Conservation (phyloP, 495 filamentous ascomycete genomes). For the Glarea lozoyensis region DNA sequence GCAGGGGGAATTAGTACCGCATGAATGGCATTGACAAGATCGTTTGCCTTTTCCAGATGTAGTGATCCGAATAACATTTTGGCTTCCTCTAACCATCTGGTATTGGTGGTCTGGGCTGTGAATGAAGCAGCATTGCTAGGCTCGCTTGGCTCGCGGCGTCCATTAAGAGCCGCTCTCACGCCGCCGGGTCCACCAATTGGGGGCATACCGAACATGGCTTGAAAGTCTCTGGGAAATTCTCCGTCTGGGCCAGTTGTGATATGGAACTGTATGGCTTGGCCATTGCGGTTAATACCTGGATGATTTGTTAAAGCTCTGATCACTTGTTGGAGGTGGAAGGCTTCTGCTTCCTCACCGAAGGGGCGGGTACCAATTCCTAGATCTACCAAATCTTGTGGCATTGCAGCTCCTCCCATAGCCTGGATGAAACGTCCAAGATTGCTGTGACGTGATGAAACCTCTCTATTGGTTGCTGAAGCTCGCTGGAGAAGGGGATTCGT, state of each 20-base stretch:
- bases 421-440: conserved; percentile 11
- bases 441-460: conserved; percentile 25
- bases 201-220: conserved; percentile 49
- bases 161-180: conserved; percentile 32
- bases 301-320: conserved; percentile 18
- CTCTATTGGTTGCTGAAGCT: conserved; percentile 24
- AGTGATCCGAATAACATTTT: conserved; percentile 68
- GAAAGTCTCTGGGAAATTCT: conserved; percentile 42
- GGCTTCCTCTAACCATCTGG: conserved; percentile 86
- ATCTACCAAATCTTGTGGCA: conserved; percentile 37
- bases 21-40: conserved; percentile 57
- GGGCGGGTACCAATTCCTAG: conserved; percentile 42
- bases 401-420: conserved; percentile 16
- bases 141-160: conserved; percentile 35
- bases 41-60: conserved; percentile 61
- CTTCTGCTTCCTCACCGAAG: conserved; percentile 28
- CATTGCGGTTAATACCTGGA: conserved; percentile 40
- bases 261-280: conserved; percentile 37
- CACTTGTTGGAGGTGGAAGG: conserved; percentile 13
- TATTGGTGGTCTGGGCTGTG: conserved; percentile 53
- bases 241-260: conserved; percentile 13
- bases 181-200: no score
- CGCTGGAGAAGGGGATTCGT: conserved; percentile 65
- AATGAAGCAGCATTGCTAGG: conserved; percentile 63
- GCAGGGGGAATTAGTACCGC: conserved; percentile 74